These are phyloP conservation scores for Terana coerulea DNA, from an alignment of 768 basidiomycete genomes.

Conservation along the genomic window DNA sequence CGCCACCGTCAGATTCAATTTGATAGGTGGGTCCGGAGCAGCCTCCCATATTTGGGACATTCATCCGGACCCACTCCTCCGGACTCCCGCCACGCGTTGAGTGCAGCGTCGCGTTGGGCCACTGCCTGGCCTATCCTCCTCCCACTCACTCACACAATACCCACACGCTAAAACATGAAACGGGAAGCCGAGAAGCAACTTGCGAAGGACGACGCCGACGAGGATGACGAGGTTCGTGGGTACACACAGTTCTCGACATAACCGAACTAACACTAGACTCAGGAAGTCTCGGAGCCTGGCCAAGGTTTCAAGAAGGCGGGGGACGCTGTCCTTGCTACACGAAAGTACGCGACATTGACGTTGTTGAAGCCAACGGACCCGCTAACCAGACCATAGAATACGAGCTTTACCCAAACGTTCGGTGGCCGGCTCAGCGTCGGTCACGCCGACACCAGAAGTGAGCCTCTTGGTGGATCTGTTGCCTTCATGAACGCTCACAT, in stretches of 20 bases:
- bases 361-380: background rate
- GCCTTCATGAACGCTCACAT: too few relatives aligned
- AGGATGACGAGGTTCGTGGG: slow-evolving; percentile 28
- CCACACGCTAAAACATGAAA: slow-evolving; percentile 49
- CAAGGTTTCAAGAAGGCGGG: slow-evolving; percentile 58
- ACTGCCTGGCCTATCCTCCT: background rate
- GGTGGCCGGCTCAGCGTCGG: slow-evolving; percentile 17
- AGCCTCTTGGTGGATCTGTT: too few relatives aligned
- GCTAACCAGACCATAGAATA: slow-evolving; percentile 49
- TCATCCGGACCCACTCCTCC: slow-evolving; percentile 1
- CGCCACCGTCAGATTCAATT: background rate
- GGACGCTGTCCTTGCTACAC: slow-evolving; percentile 46
- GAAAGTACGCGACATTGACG: slow-evolving; percentile 43
- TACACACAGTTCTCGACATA: background rate
- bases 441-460: slow-evolving; percentile 17
- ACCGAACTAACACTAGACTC: background rate
- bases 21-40: background rate
- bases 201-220: slow-evolving; percentile 49
- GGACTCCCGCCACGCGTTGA: background rate
- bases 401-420: slow-evolving; percentile 57
- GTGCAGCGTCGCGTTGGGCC: slow-evolving; percentile 3
- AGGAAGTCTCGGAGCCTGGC: slow-evolving; percentile 23
- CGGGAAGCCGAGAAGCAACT: slow-evolving; percentile 72
- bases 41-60: too few relatives aligned
- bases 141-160: background rate